Conservation (phyloP, 2,329 filamentous ascomycete species). For the Paraconiothyrium sp. region DNA sequence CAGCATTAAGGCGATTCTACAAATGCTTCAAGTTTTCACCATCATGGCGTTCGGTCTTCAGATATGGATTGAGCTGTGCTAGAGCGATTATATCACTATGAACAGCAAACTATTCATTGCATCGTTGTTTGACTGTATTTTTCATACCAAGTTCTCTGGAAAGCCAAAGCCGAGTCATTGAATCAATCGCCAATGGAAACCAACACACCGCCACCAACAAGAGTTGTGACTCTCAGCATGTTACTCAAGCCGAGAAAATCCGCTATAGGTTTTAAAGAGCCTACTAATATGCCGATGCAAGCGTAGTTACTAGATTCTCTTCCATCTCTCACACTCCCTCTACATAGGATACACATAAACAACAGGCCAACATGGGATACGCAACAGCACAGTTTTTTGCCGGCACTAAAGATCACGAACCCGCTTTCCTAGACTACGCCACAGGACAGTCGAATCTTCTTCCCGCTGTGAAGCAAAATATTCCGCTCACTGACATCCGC, state of each 20-base stretch:
- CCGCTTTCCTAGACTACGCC: conserved; percentile 12
- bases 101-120: background rate
- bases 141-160: background rate
- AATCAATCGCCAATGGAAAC: conserved; percentile 2
- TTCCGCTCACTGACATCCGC: conserved; percentile 6
- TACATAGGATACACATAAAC: background rate
- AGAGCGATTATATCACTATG: background rate
- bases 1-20: conserved; percentile 1
- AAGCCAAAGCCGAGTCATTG: background rate
- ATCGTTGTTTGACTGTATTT: background rate
- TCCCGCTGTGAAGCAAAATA: conserved; percentile 6
- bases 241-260: conserved; percentile 5
- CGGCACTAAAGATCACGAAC: conserved; percentile 8
- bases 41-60: background rate
- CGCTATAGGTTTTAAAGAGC: background rate
- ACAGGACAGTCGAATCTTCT: conserved; percentile 11
- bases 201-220: conserved; percentile 14
- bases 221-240: background rate
- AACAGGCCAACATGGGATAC: conserved; percentile 3
- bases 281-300: background rate
- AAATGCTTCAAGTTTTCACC: background rate
- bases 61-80: background rate
- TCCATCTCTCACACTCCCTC: background rate
- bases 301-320: background rate
- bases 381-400: conserved; percentile 12